Evolutionary conservation across 129 eudicot genomes (phyloP).

Genomic region (Ambrosia trifida): DNA sequence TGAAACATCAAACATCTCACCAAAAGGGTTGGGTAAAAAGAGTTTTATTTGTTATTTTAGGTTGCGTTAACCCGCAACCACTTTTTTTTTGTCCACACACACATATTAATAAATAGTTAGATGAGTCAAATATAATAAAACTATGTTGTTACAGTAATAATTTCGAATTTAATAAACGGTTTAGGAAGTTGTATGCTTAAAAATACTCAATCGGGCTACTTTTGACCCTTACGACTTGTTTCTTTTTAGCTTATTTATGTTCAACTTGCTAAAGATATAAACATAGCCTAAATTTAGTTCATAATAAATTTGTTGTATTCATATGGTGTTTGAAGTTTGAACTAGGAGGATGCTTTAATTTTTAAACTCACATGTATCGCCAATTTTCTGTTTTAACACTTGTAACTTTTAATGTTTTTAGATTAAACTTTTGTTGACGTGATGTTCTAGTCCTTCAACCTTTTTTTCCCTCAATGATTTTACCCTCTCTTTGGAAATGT

Average conservation of each 20-base stretch:
- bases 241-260: not conserved
- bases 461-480: not conserved
- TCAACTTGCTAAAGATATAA: not conserved
- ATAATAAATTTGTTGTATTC: not conserved
- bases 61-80: no score
- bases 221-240: not conserved
- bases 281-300: not conserved
- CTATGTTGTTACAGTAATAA: no score
- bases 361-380: not conserved
- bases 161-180: not conserved
- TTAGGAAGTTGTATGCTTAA: not conserved
- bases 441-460: not conserved
- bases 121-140: not conserved
- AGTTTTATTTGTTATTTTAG: no score
- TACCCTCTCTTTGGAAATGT: not conserved
- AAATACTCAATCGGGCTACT: not conserved
- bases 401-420: not conserved
- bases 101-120: not conserved
- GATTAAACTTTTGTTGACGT: not conserved
- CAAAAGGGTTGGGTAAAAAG: constrained; percentile 8
- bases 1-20: constrained; percentile 14
- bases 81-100: not conserved
- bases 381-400: not conserved
- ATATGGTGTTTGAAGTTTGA: not conserved
- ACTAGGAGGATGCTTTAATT: not conserved